Conservation (phyloP, 208 protist genomes). For the Crithidia sp. region DNA sequence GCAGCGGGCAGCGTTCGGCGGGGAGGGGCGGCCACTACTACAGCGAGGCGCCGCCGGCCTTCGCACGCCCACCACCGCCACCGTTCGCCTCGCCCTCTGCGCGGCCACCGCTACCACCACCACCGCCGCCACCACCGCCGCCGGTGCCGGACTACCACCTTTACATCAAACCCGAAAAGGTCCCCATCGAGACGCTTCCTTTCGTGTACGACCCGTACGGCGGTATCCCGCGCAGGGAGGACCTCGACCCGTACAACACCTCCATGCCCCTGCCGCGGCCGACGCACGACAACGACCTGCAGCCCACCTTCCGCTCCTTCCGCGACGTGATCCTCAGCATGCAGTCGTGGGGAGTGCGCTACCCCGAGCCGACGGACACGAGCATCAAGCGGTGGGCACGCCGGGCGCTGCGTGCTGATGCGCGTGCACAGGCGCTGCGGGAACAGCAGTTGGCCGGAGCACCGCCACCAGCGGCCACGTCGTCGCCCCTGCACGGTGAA, state of each 20-base stretch:
- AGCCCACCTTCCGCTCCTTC: conserved; percentile 26
- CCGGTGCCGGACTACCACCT: conserved; percentile 5
- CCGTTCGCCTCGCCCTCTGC: neutral
- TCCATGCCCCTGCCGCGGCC: conserved; percentile 2
- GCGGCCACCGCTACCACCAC: neutral
- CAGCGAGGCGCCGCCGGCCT: neutral
- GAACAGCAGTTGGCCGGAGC: neutral
- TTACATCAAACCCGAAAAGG: conserved; percentile 6
- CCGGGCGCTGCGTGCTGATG: conserved; percentile 22
- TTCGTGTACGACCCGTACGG: conserved; percentile 55
- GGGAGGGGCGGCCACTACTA: neutral
- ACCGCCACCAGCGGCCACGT: conserved; percentile 6
- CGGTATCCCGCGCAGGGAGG: conserved; percentile 46
- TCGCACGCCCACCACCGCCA: conserved; percentile 1
- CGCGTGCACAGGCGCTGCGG: neutral
- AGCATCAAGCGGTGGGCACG: conserved; percentile 46
- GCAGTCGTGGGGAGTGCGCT: conserved; percentile 35
- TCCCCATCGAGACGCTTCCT: neutral
- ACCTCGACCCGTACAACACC: conserved; percentile 34
- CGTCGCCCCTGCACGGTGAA: neutral
- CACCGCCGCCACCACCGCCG: neutral
- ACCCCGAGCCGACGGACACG: conserved; percentile 33
- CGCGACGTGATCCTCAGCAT: conserved; percentile 40
- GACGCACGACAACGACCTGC: conserved; percentile 27
- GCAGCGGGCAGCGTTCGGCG: neutral